Base-by-base conservation (phyloP, 306 rosid genomes). In the Lathyrus oleraceus region DNA sequence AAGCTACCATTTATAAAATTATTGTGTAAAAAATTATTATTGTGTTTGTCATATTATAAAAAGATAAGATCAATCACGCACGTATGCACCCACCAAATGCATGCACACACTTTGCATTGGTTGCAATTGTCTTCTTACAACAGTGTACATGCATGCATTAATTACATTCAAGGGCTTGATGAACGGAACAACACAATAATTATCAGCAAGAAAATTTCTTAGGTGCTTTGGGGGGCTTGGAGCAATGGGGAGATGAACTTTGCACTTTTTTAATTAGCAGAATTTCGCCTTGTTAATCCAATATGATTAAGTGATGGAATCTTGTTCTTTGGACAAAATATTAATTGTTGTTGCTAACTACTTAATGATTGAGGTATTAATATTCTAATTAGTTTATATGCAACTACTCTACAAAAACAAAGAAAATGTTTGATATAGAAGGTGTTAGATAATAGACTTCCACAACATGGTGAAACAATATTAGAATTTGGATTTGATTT, bases 81-180 rank as follows among this genome's bases (percentile, higher is more conserved):
- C 48, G 65, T 74, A 45, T 66, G 60, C 48, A 57, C 70, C 70
- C 49, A 60, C 71, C 67, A 67, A 72, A 78, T 78, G 74, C 78
- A 67, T 72, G 82, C 75, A 78, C 71, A 78, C 45, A 65, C 28
- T 48, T 48, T 36, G 48, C 42, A 27, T 58, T 10, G 4, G 65
- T 14, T 48, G 64, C 58, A 65, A 58, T 48, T 58, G 64, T 71
- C 69, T 48, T 72, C 59, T 58, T 45, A 13, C 63, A 13, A 68
- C 32, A 45, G 32, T 21, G 30, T 53, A 53, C 19, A 21, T 53
- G 8, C 52, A 47, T n/a, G 13, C 3, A 20, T 53, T 53, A 21
- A 20, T 53, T 36, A 4, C 9, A 16, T 27, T 2, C 13, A 5
- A 45, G 16, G 28, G 68, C 65, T 56, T 36, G 8, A 21, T 42